Percentiles rank a stretch among this genome's conserved stretches.
Conservation (phyloP, 257 asterid species). For the Thymus quinquecostatus region DNA sequence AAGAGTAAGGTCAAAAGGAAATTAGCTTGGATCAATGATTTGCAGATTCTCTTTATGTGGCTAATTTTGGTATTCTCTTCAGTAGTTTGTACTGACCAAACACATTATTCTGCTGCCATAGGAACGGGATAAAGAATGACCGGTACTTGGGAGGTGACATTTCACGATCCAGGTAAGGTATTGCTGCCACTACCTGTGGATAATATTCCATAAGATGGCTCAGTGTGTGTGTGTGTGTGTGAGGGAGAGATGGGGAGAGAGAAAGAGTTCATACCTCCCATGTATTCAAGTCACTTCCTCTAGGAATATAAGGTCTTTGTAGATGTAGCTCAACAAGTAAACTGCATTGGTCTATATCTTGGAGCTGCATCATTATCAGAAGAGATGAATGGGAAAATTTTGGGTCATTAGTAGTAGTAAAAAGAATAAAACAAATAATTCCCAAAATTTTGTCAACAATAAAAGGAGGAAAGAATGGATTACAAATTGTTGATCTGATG, state of each 20-base stretch:
- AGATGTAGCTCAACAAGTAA: slow-evolving; percentile 88
- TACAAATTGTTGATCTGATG: slow-evolving; percentile 94
- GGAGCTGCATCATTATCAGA: slow-evolving; percentile 52
- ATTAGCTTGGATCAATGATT: slow-evolving; percentile 8
- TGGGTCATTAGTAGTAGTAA: slow-evolving; percentile 10
- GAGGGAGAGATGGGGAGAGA: slow-evolving; percentile 32
- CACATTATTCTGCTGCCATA: slow-evolving; percentile 86
- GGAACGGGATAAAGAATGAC: slow-evolving; percentile 85
- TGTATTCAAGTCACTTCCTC: slow-evolving; percentile 83
- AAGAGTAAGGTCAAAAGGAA: neutral
- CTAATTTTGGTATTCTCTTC: slow-evolving; percentile 63
- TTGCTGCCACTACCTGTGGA: slow-evolving; percentile 79
- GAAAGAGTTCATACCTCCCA: slow-evolving; percentile 78
- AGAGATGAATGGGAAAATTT: slow-evolving; percentile 11
- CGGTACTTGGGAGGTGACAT: slow-evolving; percentile 86
- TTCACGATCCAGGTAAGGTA: slow-evolving; percentile 90
- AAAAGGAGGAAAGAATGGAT: slow-evolving; percentile 25
- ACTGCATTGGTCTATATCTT: slow-evolving; percentile 73
- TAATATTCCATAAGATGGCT: slow-evolving; percentile 23
- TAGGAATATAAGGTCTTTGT: slow-evolving; percentile 73
- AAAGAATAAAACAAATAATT: slow-evolving; percentile 5
- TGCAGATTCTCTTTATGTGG: neutral
- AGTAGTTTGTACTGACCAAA: slow-evolving; percentile 87
- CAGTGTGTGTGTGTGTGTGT: neutral
- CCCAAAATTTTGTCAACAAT: neutral